Base-by-base conservation (phyloP, 805 yeast genomes). In the Middelhovenomyces tepae region DNA sequence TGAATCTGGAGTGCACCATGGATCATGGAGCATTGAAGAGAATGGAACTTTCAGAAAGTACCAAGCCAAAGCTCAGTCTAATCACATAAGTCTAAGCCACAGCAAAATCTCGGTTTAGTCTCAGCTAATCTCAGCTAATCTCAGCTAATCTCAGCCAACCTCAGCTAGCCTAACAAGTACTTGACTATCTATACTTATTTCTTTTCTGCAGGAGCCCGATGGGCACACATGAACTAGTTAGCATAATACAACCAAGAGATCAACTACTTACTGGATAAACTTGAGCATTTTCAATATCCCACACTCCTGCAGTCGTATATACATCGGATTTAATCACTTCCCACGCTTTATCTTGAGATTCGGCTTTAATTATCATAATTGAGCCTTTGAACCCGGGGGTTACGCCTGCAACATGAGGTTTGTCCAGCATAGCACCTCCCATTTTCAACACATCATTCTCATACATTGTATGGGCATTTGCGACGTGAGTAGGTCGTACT, bases 361-460 rank as follows among this genome's bases (percentile, higher is more conserved):
- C 71, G 22, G 84, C 84, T 36, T 63, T 60, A 28, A 78, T 39
- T 41, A 73, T 78, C 46, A 69, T 64, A 17, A 73, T 61, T 31
- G 80, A 71, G 3, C 86, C 87, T 3, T 78, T 82, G 51, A 76
- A 75, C 41, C 69, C 52, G 19, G 62, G 56, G 32, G 60, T 62
- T 14, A 51, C 54, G 7, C 69, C 65, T 22, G 60, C 66, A 11
- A 45, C 39, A 13, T 61, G 60, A 15, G 63, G 59, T 30, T 67
- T 70, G 31, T 64, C 59, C 56, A 59, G 71, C 27, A 72, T 59
- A 7, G 77, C 75, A 34, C 75, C 77, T 27, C 8, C 10, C 17
- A 9, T 7, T 5, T 14, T 26, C n/a, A n/a, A n/a, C n/a, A n/a
- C n/a, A n/a, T n/a, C n/a, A n/a, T n/a, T n/a, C n/a, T n/a, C n/a